A percentile compares a stretch with the other conserved stretches of the same genome.
Conservation (phyloP, 2,329 filamentous ascomycete genomes). For the Penicillium oxalicum region DNA sequence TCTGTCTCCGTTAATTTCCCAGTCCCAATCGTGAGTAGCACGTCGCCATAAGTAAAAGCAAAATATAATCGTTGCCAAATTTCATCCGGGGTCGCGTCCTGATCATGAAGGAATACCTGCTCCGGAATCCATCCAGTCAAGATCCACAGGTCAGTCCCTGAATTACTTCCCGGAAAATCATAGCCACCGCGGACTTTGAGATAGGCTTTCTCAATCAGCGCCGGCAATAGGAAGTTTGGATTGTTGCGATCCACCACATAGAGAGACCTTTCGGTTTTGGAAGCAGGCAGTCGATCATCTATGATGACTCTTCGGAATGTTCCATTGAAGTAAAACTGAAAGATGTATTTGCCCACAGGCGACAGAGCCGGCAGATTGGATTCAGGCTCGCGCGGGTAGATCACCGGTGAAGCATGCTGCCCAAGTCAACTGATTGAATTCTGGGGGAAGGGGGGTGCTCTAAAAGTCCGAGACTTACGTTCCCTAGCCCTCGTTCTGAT, state of each 20-base stretch:
- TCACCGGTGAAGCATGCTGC: slow-evolving; percentile 63
- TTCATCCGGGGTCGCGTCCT: slow-evolving; percentile 68
- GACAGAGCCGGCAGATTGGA: slow-evolving; percentile 58
- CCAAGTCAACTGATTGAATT: not conserved
- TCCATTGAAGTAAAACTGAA: slow-evolving; percentile 93
- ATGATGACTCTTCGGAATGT: slow-evolving; percentile 81
- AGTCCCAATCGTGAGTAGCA: slow-evolving; percentile 85
- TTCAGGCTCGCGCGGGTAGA: slow-evolving; percentile 67
- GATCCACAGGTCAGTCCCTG: slow-evolving; percentile 87
- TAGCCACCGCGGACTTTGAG: slow-evolving; percentile 93
- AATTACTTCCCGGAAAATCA: slow-evolving; percentile 96
- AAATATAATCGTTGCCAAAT: slow-evolving; percentile 73
- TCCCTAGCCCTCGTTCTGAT: slow-evolving; percentile 60
- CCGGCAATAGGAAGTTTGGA: slow-evolving; percentile 79
- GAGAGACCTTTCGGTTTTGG: slow-evolving; percentile 63
- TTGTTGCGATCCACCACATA: slow-evolving; percentile 85
- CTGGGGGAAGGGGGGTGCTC: not conserved
- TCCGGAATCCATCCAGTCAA: slow-evolving; percentile 95
- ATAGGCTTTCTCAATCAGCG: slow-evolving; percentile 91
- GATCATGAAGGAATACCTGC: slow-evolving; percentile 83
- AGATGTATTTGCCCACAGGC: slow-evolving; percentile 78
- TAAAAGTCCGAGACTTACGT: slow-evolving; percentile 43
- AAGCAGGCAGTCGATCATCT: slow-evolving; percentile 81
- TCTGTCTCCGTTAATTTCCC: slow-evolving; percentile 71
- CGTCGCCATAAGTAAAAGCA: slow-evolving; percentile 70